These are phyloP conservation scores for Stephania japonica DNA, from an alignment of 164 flowering plant genomes.

Conservation along the genomic window DNA sequence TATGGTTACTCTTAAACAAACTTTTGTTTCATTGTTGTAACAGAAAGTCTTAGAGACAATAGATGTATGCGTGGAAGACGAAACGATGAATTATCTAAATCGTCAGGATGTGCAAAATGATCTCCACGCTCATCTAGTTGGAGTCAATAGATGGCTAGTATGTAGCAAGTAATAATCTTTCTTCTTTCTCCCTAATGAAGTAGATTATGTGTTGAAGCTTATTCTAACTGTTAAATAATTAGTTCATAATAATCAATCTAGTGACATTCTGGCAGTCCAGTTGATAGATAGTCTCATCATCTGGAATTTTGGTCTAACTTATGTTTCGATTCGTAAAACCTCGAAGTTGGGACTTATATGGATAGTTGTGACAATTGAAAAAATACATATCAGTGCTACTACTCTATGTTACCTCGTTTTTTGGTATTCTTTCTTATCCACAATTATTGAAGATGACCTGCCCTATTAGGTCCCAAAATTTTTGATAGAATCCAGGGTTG, in stretches of 20 bases:
- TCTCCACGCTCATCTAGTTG: constrained; percentile 73
- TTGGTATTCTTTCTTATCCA: not conserved
- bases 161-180: constrained; percentile 68
- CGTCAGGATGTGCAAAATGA: constrained; percentile 65
- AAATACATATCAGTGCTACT: not conserved
- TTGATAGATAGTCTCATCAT: too few relatives aligned
- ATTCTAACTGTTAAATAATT: too few relatives aligned
- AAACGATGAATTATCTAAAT: constrained; percentile 63
- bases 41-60: constrained; percentile 47
- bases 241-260: too few relatives aligned
- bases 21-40: not conserved
- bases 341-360: too few relatives aligned
- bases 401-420: not conserved
- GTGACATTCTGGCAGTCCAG: too few relatives aligned
- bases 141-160: constrained; percentile 54
- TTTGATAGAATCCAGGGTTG: too few relatives aligned
- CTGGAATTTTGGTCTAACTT: too few relatives aligned
- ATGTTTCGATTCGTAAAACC: too few relatives aligned
- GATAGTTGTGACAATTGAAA: too few relatives aligned
- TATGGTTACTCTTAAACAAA: not conserved
- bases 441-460: too few relatives aligned
- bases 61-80: constrained; percentile 86
- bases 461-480: too few relatives aligned
- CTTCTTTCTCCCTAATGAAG: not conserved
- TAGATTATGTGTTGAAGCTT: too few relatives aligned